Conservation (phyloP, 2,329 filamentous ascomycete species). For the Alternaria ventricosa region DNA sequence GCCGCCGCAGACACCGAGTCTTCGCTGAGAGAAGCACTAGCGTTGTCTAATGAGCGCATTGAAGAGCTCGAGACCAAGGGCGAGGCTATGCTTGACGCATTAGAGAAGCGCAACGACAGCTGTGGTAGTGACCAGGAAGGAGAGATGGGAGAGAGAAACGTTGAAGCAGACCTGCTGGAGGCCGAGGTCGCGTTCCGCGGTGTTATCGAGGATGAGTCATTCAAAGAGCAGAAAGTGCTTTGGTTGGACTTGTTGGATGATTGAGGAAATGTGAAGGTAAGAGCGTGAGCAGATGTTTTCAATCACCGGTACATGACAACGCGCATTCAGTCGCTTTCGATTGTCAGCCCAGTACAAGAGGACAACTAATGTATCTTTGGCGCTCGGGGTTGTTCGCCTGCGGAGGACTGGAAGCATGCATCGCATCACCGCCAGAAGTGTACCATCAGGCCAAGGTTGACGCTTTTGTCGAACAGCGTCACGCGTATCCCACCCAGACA, state of each 20-base stretch:
- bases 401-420: background rate
- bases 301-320: background rate
- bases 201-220: constrained; percentile 20
- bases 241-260: constrained; percentile 16
- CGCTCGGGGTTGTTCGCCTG: no score
- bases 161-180: constrained; percentile 5
- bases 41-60: constrained; percentile 16
- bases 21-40: constrained; percentile 19
- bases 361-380: background rate
- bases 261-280: background rate
- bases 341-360: no score
- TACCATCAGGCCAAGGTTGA: background rate
- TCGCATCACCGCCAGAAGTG: no score
- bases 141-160: constrained; percentile 3
- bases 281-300: background rate
- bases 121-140: constrained; percentile 7
- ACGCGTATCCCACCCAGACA: fast-evolving
- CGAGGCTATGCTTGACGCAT: constrained; percentile 14
- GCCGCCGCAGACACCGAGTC: constrained; percentile 2
- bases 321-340: background rate
- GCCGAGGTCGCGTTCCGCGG: constrained; percentile 17
- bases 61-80: constrained; percentile 23
- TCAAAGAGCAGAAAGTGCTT: constrained; percentile 16
- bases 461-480: background rate
- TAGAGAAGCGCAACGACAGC: constrained; percentile 4